Conservation (phyloP, 306 rosid species). For the Pyrus pyrifolia region DNA sequence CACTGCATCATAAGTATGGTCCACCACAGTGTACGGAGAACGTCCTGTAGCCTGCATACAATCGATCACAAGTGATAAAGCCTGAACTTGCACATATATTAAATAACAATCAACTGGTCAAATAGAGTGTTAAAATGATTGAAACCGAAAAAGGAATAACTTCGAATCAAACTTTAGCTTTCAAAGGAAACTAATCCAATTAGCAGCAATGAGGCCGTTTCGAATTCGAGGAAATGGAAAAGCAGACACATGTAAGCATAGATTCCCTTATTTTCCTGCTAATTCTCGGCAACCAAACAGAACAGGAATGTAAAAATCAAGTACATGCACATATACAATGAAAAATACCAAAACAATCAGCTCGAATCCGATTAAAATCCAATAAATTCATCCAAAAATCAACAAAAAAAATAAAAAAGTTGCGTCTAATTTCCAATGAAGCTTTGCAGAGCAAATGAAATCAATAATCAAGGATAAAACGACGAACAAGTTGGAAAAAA, state of each 20-base stretch:
- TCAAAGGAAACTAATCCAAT: neutral
- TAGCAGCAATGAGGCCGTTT: neutral
- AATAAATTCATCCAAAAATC: neutral
- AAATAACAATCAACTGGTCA: neutral
- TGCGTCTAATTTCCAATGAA: neutral
- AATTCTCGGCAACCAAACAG: constrained; percentile 4
- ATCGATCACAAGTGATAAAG: neutral
- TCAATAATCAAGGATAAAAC: neutral
- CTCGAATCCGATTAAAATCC: neutral
- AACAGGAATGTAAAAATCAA: neutral
- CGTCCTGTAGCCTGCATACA: constrained; percentile 44
- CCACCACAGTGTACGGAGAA: constrained; percentile 77
- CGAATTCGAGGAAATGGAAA: neutral
- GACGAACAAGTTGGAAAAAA: constrained; percentile 1
- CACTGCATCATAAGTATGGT: constrained; percentile 83
- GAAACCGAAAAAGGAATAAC: neutral
- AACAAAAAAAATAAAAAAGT: neutral
- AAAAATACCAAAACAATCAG: neutral
- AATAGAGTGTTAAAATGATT: neutral
- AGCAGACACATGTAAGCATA: neutral
- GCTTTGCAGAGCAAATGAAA: neutral
- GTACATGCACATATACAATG: neutral
- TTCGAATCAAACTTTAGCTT: neutral
- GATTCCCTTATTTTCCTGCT: constrained; percentile 1
- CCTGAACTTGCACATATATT: neutral